Conservation (phyloP, 306 rosid genomes). For the Glycyrrhiza uralensis region DNA sequence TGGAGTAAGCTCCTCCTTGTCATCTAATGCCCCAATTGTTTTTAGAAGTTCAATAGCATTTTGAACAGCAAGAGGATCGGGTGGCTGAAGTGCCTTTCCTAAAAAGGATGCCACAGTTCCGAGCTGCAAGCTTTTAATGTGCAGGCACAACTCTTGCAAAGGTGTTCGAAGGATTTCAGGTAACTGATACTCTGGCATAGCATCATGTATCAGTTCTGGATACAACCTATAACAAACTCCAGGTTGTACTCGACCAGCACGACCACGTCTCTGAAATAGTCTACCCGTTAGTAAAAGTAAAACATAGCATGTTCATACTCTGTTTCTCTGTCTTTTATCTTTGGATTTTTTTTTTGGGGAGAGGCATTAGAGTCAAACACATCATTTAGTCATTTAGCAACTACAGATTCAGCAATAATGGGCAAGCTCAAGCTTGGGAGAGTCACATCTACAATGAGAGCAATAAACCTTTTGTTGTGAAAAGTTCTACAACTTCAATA, state of each 20-base stretch:
- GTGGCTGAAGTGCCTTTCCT: conserved; percentile 95
- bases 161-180: conserved; percentile 97
- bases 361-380: not conserved
- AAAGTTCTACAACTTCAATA: conserved; percentile 32
- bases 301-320: conserved; percentile 7
- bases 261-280: conserved; percentile 84
- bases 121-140: conserved; percentile 89
- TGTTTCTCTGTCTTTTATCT: conserved; percentile 10
- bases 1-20: conserved; percentile 85
- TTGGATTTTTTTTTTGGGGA: not conserved
- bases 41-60: conserved; percentile 94
- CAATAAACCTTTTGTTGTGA: not conserved
- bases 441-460: conserved; percentile 5
- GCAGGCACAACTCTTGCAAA: conserved; percentile 96
- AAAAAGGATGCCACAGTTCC: conserved; percentile 87
- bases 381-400: conserved; percentile 9
- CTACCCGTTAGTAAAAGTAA: conserved; percentile 22
- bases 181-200: conserved; percentile 85
- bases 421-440: conserved; percentile 15
- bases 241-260: conserved; percentile 98
- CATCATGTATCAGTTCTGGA: conserved; percentile 82
- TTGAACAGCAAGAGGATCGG: conserved; percentile 87
- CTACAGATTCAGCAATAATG: not conserved
- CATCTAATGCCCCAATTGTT: conserved; percentile 89
- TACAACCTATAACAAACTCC: conserved; percentile 90